These are phyloP conservation scores for Ogataea salicorniae DNA, from an alignment of 805 yeast species.

Conservation along the genomic window DNA sequence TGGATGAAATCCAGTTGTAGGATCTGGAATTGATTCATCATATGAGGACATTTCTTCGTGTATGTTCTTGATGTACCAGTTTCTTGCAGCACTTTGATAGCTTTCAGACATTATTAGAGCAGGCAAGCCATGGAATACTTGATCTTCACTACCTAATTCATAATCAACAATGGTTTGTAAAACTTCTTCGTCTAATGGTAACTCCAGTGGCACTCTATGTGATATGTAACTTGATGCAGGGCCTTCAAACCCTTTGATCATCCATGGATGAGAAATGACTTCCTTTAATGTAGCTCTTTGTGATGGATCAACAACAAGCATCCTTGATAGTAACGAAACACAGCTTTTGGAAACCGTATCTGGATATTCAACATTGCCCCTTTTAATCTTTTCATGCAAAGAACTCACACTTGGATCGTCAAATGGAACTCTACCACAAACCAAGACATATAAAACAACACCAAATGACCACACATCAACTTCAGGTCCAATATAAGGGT, in stretches of 20 bases:
- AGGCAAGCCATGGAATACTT: slow-evolving; percentile 51
- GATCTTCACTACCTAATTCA: slow-evolving; percentile 70
- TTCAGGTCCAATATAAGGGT: slow-evolving; percentile 93
- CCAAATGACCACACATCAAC: slow-evolving; percentile 99
- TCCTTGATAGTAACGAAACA: slow-evolving; percentile 69
- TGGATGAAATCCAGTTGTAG: slow-evolving; percentile 86
- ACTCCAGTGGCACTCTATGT: slow-evolving; percentile 63
- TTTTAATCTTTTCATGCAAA: slow-evolving; percentile 88
- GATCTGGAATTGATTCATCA: slow-evolving; percentile 48
- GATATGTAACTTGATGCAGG: slow-evolving; percentile 72
- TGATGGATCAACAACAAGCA: slow-evolving; percentile 87
- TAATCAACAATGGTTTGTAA: slow-evolving; percentile 69
- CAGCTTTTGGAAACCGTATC: slow-evolving; percentile 74
- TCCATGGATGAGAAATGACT: slow-evolving; percentile 90
- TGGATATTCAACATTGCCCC: slow-evolving; percentile 91
- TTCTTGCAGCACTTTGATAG: slow-evolving; percentile 56
- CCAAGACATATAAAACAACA: slow-evolving; percentile 88
- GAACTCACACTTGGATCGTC: slow-evolving; percentile 92
- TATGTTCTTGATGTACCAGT: slow-evolving; percentile 51
- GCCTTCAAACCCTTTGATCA: slow-evolving; percentile 79
- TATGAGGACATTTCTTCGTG: slow-evolving; percentile 22
- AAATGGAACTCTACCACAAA: slow-evolving; percentile 97
- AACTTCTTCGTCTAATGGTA: slow-evolving; percentile 64
- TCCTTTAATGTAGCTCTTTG: slow-evolving; percentile 76
- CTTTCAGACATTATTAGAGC: slow-evolving; percentile 55